Percentiles rank a stretch among this genome's conserved stretches.
phyloP scores from a whole-genome alignment of 768 basidiomycete species.

The Amanita pseudoporphyria region DNA sequence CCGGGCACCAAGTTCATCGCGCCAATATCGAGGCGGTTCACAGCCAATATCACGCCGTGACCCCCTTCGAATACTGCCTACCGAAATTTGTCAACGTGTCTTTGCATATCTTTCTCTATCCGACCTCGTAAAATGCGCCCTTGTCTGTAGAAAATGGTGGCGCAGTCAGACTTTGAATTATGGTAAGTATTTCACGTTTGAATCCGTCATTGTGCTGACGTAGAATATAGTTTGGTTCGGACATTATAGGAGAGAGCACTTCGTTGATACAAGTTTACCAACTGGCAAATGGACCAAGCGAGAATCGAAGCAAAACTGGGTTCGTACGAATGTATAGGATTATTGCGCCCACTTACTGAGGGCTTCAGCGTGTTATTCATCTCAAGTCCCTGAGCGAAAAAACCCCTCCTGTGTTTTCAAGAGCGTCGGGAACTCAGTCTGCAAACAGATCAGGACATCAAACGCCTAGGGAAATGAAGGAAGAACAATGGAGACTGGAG shows the following conservation, averaged over 20 bases:
- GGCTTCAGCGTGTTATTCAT: slow-evolving; percentile 43
- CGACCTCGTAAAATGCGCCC: slow-evolving; percentile 68
- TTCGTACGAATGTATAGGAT: slow-evolving; percentile 18
- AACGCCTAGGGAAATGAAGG: slow-evolving; percentile 69
- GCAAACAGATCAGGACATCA: slow-evolving; percentile 55
- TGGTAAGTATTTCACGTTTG: slow-evolving; percentile 33
- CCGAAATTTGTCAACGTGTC: slow-evolving; percentile 72
- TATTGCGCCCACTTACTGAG: slow-evolving; percentile 5
- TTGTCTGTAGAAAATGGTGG: slow-evolving; percentile 81
- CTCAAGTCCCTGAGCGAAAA: slow-evolving; percentile 32
- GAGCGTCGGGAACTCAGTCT: slow-evolving; percentile 39
- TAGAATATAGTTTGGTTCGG: slow-evolving; percentile 78
- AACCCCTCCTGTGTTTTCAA: slow-evolving; percentile 24
- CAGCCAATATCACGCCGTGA: slow-evolving; percentile 38
- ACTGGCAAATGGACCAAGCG: slow-evolving; percentile 86
- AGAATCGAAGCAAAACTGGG: slow-evolving; percentile 94
- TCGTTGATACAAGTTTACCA: slow-evolving; percentile 70
- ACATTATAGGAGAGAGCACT: slow-evolving; percentile 79
- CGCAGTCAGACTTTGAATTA: slow-evolving; percentile 89
- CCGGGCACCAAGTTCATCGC: slow-evolving; percentile 30
- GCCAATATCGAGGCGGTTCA: slow-evolving; percentile 39
- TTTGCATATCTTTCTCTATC: slow-evolving; percentile 52
- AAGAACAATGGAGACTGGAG: slow-evolving; percentile 63
- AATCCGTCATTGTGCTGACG: not conserved
- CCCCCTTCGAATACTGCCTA: slow-evolving; percentile 64